Percentiles rank a stretch among this genome's conserved stretches.
These are phyloP conservation scores for Hibiscus mutabilis DNA, from an alignment of 345 rosid genomes.

Conservation along the genomic window DNA sequence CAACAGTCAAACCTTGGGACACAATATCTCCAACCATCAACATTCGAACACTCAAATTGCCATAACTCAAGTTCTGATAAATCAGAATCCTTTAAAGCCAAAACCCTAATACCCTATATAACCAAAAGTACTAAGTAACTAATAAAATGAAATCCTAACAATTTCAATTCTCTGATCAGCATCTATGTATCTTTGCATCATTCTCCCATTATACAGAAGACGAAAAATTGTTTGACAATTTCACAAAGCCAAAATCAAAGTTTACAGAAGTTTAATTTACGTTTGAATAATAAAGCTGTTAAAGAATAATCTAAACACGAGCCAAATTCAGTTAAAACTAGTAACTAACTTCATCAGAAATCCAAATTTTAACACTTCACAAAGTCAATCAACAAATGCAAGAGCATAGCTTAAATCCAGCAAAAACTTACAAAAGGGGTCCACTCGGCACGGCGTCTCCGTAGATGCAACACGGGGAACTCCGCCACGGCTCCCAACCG, in stretches of 20 bases:
- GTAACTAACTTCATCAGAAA: neutral
- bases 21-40: neutral
- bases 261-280: neutral
- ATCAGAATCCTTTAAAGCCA: neutral
- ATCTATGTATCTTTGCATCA: neutral
- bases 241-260: neutral
- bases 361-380: neutral
- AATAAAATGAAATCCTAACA: neutral
- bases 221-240: too few relatives aligned
- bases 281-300: too few relatives aligned
- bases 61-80: neutral
- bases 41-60: neutral
- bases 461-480: slow-evolving; percentile 78
- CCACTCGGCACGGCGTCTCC: slow-evolving; percentile 76
- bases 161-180: neutral
- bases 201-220: too few relatives aligned
- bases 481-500: slow-evolving; percentile 62
- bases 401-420: neutral
- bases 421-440: slow-evolving; percentile 61
- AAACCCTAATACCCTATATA: neutral
- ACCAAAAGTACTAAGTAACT: neutral
- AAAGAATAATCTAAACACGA: too few relatives aligned
- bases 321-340: too few relatives aligned
- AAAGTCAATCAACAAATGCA: neutral
- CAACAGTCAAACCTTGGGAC: neutral